Evolutionary conservation across 257 asterid species (phyloP), one percentile per base, ranked within the genome.

Genomic region (Solanum habrochaites): DNA sequence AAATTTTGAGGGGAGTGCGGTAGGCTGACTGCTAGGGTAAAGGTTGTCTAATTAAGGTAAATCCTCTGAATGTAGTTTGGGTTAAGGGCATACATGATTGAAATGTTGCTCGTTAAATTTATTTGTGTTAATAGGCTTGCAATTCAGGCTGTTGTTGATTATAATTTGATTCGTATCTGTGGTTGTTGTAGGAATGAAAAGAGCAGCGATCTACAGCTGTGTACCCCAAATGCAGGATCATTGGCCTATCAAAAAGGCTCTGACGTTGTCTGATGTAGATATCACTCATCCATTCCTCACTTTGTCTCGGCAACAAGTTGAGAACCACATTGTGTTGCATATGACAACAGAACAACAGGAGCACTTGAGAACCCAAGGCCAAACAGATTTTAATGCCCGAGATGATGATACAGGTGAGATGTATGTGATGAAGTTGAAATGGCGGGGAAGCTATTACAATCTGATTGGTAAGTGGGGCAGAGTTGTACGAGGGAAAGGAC

Each of bases 401-500:
- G 98, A 95, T 87, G 97, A 95, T 85, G 98, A 95, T 83, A 95
- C 93, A 42, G 93, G 97, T 47, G 96, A 94, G 87, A 88, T 88
- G 90, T 91, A 91, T 85, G 71, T 87, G 73, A 94, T 94, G 98
- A 94, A 94, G 90, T 82, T 93, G 88, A 93, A 94, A 89, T 94
- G 98, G 98, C 93, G 98, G 47, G 98, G 98, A 88, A 94, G 98
- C 89, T 94, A 94, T 72, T 94, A 92, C 88, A 94, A 94, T 91
- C 94, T 94, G 87, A 94, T 94, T 89, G 98, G 98, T 1, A 94
- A 92, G 87, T 94, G 98, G 98, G 98, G 97, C 5, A 94, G 93
- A 89, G 91, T 95, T 75, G 94, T 95, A 32, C 93, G 98, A 18
- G 92, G 92, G 52, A 95, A 95, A 91, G 93, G 95, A 42, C 98